Base-by-base conservation (phyloP, 805 yeast species). In the Metschnikowia cubensis region DNA sequence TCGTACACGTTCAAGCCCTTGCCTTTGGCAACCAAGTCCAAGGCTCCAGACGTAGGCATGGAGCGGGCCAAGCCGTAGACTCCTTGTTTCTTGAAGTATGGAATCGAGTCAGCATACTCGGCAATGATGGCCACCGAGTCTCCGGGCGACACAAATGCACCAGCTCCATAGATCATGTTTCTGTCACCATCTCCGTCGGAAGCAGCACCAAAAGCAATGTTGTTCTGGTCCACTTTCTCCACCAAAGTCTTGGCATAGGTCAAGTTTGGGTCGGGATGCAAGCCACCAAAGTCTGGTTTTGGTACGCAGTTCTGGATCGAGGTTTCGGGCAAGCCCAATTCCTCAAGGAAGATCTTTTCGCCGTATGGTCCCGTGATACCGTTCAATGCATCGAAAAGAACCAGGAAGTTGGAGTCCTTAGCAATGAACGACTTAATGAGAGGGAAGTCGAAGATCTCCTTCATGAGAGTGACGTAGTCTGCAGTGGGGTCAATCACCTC, bases 111-210 rank as follows among this genome's bases (percentile, higher is more conserved):
- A 14, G 96, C 94, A 63, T 92, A 87, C 72, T 94, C 97, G 15
- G 97, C 91, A 66, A 92, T 92, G 58, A 92, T 92, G 39, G 99
- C 98, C 33, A 92, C 98, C 4, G 96, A 87, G 69, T 92, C 99
- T 66, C 99, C 98, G 7, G 99, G 99, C 1, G 97, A 90, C 13
- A 92, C 98, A 69, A 92, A 92, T 2, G 97, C 81, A 42, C 86
- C 86, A 37, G 89, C 89, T 52, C 99, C 99, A 68, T 94, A 94
- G 63, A 92, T 92, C 99, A 92, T 92, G 69, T 92, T 92, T 73
- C 99, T 83, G 67, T 92, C 99, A 68, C 99, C 99, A 62, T 92
- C 99, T 69, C 99, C 99, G 66, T 89, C 99, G n/a, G 96, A 87
- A 7, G 98, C 98, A 35, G 98, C 98, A 56, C 99, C 99, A 66